A percentile compares a stretch with the other conserved stretches of the same genome.
Evolutionary conservation across 345 rosid species (phyloP).

Genomic region (Eucalyptus polybractea): DNA sequence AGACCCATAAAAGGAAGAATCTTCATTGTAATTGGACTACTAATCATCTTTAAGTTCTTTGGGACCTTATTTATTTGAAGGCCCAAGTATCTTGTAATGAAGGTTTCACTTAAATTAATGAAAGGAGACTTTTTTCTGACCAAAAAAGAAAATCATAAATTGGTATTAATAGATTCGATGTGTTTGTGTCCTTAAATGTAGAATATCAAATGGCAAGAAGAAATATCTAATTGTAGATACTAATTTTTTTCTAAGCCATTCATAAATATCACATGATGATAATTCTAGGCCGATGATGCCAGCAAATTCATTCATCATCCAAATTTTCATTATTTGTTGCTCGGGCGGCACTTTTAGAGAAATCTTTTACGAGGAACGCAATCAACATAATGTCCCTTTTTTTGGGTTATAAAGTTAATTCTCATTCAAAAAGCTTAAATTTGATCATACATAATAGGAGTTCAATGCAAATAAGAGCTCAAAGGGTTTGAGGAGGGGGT

Average conservation of each 20-base stretch:
- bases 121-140: background rate
- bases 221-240: background rate
- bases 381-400: background rate
- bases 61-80: background rate
- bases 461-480: too few relatives aligned
- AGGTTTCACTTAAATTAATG: background rate
- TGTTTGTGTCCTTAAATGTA: background rate
- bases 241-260: fast-evolving
- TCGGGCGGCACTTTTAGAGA: background rate
- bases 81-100: background rate
- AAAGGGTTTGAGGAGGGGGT: too few relatives aligned
- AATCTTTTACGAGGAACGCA: fast-evolving
- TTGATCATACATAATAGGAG: background rate
- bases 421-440: background rate
- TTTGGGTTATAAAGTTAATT: background rate
- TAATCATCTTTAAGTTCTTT: background rate
- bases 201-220: background rate
- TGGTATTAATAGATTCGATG: background rate
- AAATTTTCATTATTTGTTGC: background rate
- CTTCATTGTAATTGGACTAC: background rate
- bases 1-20: background rate
- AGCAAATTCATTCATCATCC: background rate
- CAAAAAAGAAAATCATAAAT: background rate
- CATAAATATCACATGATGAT: fast-evolving
- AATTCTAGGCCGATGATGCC: fast-evolving